Evolutionary conservation across 2,329 filamentous ascomycete species (phyloP), one percentile per base, ranked within the genome.

Genomic region (Colletotrichum sp.): DNA sequence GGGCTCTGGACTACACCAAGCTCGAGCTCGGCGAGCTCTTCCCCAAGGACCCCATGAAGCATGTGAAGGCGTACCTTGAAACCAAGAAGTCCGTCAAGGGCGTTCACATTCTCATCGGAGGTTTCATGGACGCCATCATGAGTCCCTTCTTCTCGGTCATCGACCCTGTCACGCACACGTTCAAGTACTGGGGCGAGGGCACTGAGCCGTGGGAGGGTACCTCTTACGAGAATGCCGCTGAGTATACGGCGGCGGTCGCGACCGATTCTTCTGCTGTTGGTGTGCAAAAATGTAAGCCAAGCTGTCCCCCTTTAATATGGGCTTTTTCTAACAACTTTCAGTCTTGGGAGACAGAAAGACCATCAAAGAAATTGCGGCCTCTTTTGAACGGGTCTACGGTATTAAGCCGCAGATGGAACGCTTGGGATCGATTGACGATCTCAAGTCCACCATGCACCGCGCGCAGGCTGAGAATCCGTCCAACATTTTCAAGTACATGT

Each of bases 101-200:
- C 16, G 85, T 87, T 0, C 85, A 87, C 72, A 77, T 88, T 18
- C 78, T 87, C n/a, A 82, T 83, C 55, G 86, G 83, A 9, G 83
- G 65, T 8, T 85, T 86, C 69, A 84, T 83, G 78, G 84, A 86
- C 12, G 76, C 80, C 3, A 74, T 83, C 18, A 82, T 81, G 28
- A 81, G 79, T 36, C 75, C 78, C 0, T 80, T 81, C 14, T 82
- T 82, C 57, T 39, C 55, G 7, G 64, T 69, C 16, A 79, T 55
- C 3, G 80, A 85, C 67, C 64, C 77, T 7, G 63, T 79, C 48
- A 79, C 77, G 10, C 71, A 78, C 4, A 81, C 73, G 1, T 79
- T 85, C 21, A 74, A 74, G 24, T 84, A 81, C 71, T 87, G 83
- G 83, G 85, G 85, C 1, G 79, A 79, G 7, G 84, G 85, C 0